Evolutionary conservation across 2,329 filamentous ascomycete genomes (phyloP).

Genomic region (Botrytis medusae): DNA sequence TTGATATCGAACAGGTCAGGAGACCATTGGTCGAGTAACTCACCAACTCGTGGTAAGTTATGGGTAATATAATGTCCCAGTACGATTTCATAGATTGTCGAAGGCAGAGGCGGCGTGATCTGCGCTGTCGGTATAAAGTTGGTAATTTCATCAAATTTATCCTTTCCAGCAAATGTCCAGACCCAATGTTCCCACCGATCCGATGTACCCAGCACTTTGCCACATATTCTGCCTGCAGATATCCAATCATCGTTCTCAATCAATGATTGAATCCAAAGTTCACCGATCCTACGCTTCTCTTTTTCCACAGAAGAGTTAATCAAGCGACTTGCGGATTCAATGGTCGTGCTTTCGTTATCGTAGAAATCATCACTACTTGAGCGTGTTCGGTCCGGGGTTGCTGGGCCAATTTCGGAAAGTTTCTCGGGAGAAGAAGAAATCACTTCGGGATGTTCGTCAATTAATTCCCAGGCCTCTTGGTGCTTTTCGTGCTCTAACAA

Average conservation of each 20-base stretch:
- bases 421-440: constrained; percentile 48
- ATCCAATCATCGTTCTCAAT: constrained; percentile 73
- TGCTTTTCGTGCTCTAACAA: constrained; percentile 79
- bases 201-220: constrained; percentile 76
- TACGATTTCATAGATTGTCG: constrained; percentile 83
- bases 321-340: constrained; percentile 58
- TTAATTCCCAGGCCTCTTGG: constrained; percentile 81
- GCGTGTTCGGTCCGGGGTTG: constrained; percentile 42
- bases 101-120: constrained; percentile 76
- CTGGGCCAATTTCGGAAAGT: constrained; percentile 43
- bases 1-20: constrained; percentile 79
- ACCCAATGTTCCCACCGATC: constrained; percentile 94
- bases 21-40: constrained; percentile 81
- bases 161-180: constrained; percentile 82
- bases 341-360: constrained; percentile 66
- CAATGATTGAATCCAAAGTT: constrained; percentile 88
- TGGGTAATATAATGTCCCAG: constrained; percentile 83
- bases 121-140: constrained; percentile 75
- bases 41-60: constrained; percentile 72
- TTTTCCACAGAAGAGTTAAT: constrained; percentile 70
- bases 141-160: constrained; percentile 87
- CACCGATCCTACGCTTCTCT: constrained; percentile 88
- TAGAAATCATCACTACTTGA: constrained; percentile 62
- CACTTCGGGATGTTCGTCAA: constrained; percentile 84
- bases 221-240: constrained; percentile 75